Evolutionary conservation across 202 grass and related monocot genomes (phyloP).

Genomic region (Digitaria exilis): DNA sequence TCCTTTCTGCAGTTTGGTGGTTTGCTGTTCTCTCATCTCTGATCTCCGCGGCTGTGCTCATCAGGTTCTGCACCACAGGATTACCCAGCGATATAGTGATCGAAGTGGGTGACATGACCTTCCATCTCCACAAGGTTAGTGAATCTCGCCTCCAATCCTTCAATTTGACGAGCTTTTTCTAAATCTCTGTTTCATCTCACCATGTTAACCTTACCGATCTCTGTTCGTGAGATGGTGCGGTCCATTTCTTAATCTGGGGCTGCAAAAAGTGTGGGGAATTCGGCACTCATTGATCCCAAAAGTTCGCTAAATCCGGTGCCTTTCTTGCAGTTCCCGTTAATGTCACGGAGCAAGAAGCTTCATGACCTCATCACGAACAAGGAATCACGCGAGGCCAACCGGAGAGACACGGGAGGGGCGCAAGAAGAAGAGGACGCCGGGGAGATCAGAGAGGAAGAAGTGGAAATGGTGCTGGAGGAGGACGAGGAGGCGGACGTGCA

Average conservation of each 20-base stretch:
- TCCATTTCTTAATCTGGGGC: slow-evolving; percentile 30
- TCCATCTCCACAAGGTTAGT: slow-evolving; percentile 95
- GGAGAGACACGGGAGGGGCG: slow-evolving; percentile 16
- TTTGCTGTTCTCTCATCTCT: slow-evolving; percentile 22
- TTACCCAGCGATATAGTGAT: slow-evolving; percentile 96
- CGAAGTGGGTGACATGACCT: slow-evolving; percentile 92
- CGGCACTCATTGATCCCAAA: slow-evolving; percentile 29
- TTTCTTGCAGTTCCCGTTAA: slow-evolving; percentile 87
- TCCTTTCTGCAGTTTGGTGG: not conserved
- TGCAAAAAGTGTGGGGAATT: not conserved
- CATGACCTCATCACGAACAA: slow-evolving; percentile 64
- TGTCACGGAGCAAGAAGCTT: slow-evolving; percentile 95
- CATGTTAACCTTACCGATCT: slow-evolving; percentile 2
- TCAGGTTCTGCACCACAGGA: slow-evolving; percentile 98
- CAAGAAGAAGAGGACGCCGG: slow-evolving; percentile 36
- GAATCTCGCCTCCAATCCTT: slow-evolving; percentile 6
- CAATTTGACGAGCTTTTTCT: slow-evolving; percentile 26
- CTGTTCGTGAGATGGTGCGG: not conserved
- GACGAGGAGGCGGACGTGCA: slow-evolving; percentile 69
- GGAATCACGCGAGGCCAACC: slow-evolving; percentile 31
- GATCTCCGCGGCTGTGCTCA: slow-evolving; percentile 10
- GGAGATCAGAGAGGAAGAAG: slow-evolving; percentile 56
- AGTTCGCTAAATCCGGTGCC: slow-evolving; percentile 28
- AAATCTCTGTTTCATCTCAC: not conserved
- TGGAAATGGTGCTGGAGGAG: slow-evolving; percentile 56